Evolutionary conservation across 306 rosid genomes (phyloP).

Genomic region (Cucurbita moschata): DNA sequence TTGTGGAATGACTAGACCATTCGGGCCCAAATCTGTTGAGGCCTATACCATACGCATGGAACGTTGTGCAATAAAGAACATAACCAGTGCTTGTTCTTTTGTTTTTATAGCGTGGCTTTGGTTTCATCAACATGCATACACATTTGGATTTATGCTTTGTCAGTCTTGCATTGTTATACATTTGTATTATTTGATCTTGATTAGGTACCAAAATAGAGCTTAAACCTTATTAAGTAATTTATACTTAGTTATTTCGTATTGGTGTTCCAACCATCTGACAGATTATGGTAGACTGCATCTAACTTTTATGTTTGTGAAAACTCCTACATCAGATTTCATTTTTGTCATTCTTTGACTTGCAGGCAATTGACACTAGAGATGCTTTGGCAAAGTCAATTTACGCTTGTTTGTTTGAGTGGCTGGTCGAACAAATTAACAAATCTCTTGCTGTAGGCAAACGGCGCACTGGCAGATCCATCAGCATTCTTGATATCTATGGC

Average conservation of each 20-base stretch:
- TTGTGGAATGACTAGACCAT: background rate
- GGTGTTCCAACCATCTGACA: background rate
- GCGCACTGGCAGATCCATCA: slow-evolving; percentile 92
- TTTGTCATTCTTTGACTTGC: background rate
- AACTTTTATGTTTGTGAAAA: background rate
- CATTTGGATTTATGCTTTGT: background rate
- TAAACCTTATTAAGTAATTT: background rate
- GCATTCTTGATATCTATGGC: slow-evolving; percentile 97
- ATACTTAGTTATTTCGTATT: background rate
- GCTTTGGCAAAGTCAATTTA: slow-evolving; percentile 97
- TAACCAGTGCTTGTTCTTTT: background rate
- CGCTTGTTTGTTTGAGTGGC: slow-evolving; percentile 87
- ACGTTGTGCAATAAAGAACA: background rate
- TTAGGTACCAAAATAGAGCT: background rate
- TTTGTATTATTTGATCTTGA: background rate
- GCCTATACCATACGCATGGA: background rate
- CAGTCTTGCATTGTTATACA: background rate
- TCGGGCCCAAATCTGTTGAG: background rate
- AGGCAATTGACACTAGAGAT: slow-evolving; percentile 94
- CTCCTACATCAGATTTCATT: background rate
- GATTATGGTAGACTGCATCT: background rate
- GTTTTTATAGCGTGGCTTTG: background rate
- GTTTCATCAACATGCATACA: background rate
- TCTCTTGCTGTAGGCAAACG: slow-evolving; percentile 97
- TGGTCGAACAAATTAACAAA: slow-evolving; percentile 92